Conservation (phyloP, 768 basidiomycete genomes). For the Lactarius indigo region DNA sequence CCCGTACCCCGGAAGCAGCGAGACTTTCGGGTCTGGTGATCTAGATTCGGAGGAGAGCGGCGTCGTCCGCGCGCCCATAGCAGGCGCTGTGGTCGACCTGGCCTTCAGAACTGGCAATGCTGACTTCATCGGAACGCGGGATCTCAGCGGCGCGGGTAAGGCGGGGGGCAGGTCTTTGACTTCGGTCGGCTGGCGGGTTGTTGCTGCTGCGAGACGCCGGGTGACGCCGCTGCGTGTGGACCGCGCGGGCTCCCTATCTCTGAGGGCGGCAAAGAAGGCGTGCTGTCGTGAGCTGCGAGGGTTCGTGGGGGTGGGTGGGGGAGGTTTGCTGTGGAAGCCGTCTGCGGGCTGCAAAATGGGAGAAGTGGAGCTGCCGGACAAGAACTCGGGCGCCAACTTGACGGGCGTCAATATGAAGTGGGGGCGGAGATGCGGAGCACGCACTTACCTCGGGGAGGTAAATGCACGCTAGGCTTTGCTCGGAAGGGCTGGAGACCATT, state of each 20-base stretch:
- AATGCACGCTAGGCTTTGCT: conserved; percentile 22
- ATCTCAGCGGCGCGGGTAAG: neutral
- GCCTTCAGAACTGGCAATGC: conserved; percentile 8
- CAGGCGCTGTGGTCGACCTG: neutral
- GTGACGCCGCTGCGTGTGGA: conserved; percentile 9
- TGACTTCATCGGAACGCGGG: conserved; percentile 6
- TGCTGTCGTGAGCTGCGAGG: conserved; percentile 15
- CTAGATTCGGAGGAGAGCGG: neutral
- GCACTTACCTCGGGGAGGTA: conserved; percentile 19
- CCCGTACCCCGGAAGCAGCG: neutral
- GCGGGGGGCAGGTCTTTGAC: neutral
- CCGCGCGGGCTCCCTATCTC: conserved; percentile 8
- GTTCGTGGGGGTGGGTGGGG: neutral
- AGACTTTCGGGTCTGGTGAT: neutral
- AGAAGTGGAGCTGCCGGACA: conserved; percentile 23
- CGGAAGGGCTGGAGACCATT: conserved; percentile 2
- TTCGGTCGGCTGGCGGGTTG: neutral
- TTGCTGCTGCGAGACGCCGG: conserved; percentile 2
- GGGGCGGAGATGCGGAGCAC: neutral
- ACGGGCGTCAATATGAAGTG: neutral
- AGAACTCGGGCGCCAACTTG: conserved; percentile 23
- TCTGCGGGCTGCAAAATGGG: conserved; percentile 18
- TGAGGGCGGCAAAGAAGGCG: conserved; percentile 17
- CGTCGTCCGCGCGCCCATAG: neutral
- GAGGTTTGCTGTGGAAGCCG: conserved; percentile 22